Evolutionary conservation across 495 filamentous ascomycete species (phyloP).

Genomic region (Jackrogersella multiformis): DNA sequence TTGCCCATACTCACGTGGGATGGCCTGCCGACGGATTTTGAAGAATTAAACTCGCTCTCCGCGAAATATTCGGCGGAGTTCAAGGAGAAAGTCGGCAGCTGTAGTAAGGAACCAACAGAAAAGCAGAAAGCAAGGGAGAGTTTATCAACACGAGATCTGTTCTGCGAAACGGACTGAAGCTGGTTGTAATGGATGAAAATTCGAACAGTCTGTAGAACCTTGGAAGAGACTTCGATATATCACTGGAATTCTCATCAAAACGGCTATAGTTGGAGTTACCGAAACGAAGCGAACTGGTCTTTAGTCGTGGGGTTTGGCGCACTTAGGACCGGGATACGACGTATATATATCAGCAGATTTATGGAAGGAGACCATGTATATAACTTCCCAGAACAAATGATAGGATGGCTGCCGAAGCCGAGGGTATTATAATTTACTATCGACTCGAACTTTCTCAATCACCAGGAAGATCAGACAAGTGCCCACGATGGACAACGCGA

Average conservation of each 20-base stretch:
- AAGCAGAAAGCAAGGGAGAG: conserved; percentile 34
- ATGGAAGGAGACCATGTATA: conserved; percentile 32
- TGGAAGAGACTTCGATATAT: conserved; percentile 18
- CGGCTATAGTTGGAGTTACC: conserved; percentile 12
- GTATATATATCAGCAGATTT: conserved; percentile 22
- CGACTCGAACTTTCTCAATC: conserved; percentile 45
- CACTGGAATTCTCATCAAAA: not conserved
- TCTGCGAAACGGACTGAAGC: conserved; percentile 35
- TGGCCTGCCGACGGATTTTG: conserved; percentile 43
- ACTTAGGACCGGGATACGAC: conserved; percentile 3
- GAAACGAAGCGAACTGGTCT: conserved; percentile 1
- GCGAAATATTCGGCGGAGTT: conserved; percentile 54
- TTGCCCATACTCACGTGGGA: conserved; percentile 57
- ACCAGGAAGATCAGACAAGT: conserved; percentile 69
- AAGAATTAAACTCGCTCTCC: conserved; percentile 49
- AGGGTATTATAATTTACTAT: conserved; percentile 10
- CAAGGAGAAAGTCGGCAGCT: conserved; percentile 52
- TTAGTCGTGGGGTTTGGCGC: conserved; percentile 20
- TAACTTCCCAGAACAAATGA: conserved; percentile 2
- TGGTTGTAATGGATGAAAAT: not conserved
- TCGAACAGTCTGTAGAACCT: not conserved
- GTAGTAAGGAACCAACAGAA: conserved; percentile 40
- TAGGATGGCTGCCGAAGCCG: not conserved
- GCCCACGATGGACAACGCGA: conserved; percentile 82
- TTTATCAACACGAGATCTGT: conserved; percentile 45